Conservation (phyloP, 1,139 yeast species). For the Debaryomycetaceae sp. region DNA sequence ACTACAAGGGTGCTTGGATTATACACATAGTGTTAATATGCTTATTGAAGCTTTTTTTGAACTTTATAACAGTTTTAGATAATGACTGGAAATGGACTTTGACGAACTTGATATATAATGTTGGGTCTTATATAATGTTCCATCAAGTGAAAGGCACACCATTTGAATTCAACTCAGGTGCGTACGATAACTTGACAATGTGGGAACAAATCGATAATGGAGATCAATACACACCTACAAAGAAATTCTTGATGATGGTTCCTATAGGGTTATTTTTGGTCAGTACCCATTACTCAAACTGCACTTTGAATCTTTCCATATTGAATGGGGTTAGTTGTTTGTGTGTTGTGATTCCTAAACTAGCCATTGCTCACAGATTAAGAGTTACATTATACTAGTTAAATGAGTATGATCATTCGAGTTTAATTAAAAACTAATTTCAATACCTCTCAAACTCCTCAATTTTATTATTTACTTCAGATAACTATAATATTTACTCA, state of each 20-base stretch:
- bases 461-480: no score
- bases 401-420: no score
- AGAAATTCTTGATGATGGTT: slow-evolving; percentile 85
- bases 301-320: slow-evolving; percentile 74
- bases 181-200: slow-evolving; percentile 93
- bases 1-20: slow-evolving; percentile 93
- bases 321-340: slow-evolving; percentile 79
- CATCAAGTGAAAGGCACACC: slow-evolving; percentile 97
- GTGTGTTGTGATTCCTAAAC: slow-evolving; percentile 82
- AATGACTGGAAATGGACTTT: slow-evolving; percentile 92
- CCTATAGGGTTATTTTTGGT: slow-evolving; percentile 85
- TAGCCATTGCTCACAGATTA: slow-evolving; percentile 76
- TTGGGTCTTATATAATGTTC: slow-evolving; percentile 93
- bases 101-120: slow-evolving; percentile 83
- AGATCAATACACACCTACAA: slow-evolving; percentile 94
- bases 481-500: background rate
- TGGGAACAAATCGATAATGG: slow-evolving; percentile 99
- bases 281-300: slow-evolving; percentile 87
- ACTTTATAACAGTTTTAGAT: slow-evolving; percentile 65
- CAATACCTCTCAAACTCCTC: no score
- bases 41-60: slow-evolving; percentile 70
- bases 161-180: slow-evolving; percentile 94
- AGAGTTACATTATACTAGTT: slow-evolving; percentile 55
- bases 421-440: no score
- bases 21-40: slow-evolving; percentile 82